Evolutionary conservation across 768 basidiomycete genomes (phyloP), one percentile per base, ranked within the genome.

Genomic region (Collybia nuda): DNA sequence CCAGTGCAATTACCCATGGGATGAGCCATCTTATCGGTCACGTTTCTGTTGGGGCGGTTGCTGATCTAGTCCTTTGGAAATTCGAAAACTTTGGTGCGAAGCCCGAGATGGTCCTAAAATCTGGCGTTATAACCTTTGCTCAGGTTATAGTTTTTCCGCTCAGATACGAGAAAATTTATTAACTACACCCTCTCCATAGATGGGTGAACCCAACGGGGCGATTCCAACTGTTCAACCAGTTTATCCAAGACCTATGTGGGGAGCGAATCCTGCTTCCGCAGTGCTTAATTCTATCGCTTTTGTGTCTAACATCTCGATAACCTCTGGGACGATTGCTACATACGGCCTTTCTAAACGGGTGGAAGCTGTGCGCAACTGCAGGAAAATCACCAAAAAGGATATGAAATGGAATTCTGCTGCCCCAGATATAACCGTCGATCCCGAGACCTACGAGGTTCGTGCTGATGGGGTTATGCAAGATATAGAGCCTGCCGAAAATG

Each of bases 181-280:
- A 6, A 59, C 48, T 3, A n/a, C n/a, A n/a, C n/a, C 35, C 3
- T 38, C 17, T 38, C 32, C 54, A 6, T 57, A 95, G 90, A 90
- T 99, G 85, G 97, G 97, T 15, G 97, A 99, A 39, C 90, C 96
- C 0, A 98, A 98, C 67, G 97, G 80, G 1, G 95, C 93, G 6
- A 98, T 99, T 55, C 93, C 97, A 11, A 90, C 92, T 1, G 92
- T 99, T 0, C 94, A 98, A 64, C 97, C 97, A 0, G 80, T 85
- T 63, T 82, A 82, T 54, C 82, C 85, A 7, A 82, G 86, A 38
- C 93, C 92, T 1, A 98, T 98, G 97, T 99, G 95, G 94, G 96
- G 91, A 12, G 67, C 86, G 23, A 73, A 88, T 53, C 74, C 93
- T 0, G 71, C 75, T 1, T 85, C 92, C 2, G 96, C 93, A 0